phyloP scores from a whole-genome alignment of 306 rosid genomes.

The Biancaea sappan region DNA sequence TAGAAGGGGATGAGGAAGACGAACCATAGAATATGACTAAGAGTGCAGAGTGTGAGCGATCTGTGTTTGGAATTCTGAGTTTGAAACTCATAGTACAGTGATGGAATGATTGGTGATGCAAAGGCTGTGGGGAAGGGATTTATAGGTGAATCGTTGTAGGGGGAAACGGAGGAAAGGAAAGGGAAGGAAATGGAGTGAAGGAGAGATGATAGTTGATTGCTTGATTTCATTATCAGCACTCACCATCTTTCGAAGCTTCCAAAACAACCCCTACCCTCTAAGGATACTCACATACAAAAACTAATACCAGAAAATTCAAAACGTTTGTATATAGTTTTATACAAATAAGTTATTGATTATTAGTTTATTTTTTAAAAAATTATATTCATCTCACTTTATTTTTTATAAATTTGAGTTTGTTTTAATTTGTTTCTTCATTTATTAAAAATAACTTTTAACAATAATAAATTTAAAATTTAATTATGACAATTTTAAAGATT shows the following conservation, averaged over 20 bases:
- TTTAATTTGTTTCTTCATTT: too few species aligned
- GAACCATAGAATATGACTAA: conserved; percentile 2
- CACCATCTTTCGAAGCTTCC: conserved; percentile 55
- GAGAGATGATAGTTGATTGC: conserved; percentile 33
- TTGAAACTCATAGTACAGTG: neutral
- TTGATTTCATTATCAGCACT: conserved; percentile 43
- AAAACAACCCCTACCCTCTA: too few species aligned
- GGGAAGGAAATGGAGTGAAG: neutral
- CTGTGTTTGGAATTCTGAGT: neutral
- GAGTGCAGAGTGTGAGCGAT: neutral
- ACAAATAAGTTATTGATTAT: too few species aligned
- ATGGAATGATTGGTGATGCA: neutral
- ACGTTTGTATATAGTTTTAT: too few species aligned
- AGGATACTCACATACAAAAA: too few species aligned
- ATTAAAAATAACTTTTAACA: too few species aligned
- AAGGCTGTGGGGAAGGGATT: neutral
- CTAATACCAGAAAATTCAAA: too few species aligned
- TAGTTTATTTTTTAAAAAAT: too few species aligned
- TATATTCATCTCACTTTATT: too few species aligned
- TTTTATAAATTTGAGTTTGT: too few species aligned
- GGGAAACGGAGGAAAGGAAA: neutral
- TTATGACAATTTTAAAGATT: too few species aligned
- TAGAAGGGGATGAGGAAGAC: neutral
- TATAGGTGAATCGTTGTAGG: neutral
- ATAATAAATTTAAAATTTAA: too few species aligned